A percentile compares a stretch with the other conserved stretches of the same genome.
phyloP scores from a whole-genome alignment of 2,329 filamentous ascomycete species.

The Fusarium nodosum region DNA sequence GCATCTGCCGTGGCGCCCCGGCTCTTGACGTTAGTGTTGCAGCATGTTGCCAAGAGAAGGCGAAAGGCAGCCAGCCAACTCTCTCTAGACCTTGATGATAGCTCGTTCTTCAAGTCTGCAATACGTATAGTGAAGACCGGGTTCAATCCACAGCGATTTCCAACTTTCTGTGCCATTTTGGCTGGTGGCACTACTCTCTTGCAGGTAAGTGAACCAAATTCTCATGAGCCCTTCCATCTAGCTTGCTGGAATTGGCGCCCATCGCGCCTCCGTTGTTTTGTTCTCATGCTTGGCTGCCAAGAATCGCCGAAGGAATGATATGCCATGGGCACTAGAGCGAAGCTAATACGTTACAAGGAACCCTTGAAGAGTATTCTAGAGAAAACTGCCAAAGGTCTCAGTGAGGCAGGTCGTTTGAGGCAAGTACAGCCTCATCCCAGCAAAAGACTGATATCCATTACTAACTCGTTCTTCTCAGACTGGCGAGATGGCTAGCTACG shows the following conservation, averaged over 20 bases:
- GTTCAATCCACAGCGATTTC: conserved; percentile 69
- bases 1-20: conserved; percentile 70
- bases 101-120: conserved; percentile 53
- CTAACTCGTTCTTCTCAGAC: conserved; percentile 54
- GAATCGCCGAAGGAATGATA: background rate
- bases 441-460: conserved; percentile 2
- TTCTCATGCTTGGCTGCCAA: background rate
- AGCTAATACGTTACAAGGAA: conserved; percentile 45
- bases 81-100: conserved; percentile 48
- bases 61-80: conserved; percentile 46
- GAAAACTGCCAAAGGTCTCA: conserved; percentile 45
- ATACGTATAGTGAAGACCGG: conserved; percentile 63
- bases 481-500: conserved; percentile 69
- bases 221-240: background rate
- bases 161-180: conserved; percentile 72
- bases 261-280: background rate
- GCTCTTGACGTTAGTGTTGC: conserved; percentile 67
- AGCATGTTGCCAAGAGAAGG: conserved; percentile 60
- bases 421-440: conserved; percentile 25
- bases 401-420: conserved; percentile 48
- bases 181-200: conserved; percentile 72
- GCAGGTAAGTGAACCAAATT: conserved; percentile 60
- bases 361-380: conserved; percentile 51
- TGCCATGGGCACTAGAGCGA: conserved; percentile 11
- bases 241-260: background rate